A percentile compares a stretch with the other conserved stretches of the same genome.
phyloP scores from a whole-genome alignment of 306 rosid species.

The Cajanus cajan region DNA sequence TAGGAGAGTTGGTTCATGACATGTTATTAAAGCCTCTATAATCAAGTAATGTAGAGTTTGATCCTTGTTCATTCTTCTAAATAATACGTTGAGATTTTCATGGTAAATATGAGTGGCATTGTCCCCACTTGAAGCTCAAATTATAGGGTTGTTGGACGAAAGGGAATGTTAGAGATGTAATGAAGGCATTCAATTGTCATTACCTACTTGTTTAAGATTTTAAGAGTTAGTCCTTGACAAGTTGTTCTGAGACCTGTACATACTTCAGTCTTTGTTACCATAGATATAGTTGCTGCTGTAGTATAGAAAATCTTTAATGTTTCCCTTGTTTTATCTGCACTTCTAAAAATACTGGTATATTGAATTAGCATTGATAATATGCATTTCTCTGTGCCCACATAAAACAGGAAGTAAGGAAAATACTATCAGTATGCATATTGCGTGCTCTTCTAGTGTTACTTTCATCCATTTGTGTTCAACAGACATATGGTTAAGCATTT shows the following conservation, averaged over 20 bases:
- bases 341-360: background rate
- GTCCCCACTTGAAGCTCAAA: background rate
- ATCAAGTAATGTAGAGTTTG: background rate
- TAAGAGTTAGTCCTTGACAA: background rate
- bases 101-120: background rate
- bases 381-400: constrained; percentile 5
- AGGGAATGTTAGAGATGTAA: constrained; percentile 3
- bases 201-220: background rate
- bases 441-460: background rate
- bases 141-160: background rate
- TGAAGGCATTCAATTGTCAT: background rate
- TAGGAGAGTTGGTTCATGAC: background rate
- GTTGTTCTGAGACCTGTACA: background rate
- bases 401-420: constrained; percentile 10
- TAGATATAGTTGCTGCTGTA: constrained; percentile 18
- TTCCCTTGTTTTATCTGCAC: background rate
- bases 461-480: constrained; percentile 2
- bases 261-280: constrained; percentile 15
- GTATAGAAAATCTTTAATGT: background rate
- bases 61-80: background rate
- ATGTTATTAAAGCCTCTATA: background rate
- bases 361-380: constrained; percentile 17
- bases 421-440: background rate
- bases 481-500: constrained; percentile 10
- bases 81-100: background rate